These are phyloP conservation scores for Acrodontium crateriforme DNA, from an alignment of 2,329 filamentous ascomycete species.

Conservation along the genomic window DNA sequence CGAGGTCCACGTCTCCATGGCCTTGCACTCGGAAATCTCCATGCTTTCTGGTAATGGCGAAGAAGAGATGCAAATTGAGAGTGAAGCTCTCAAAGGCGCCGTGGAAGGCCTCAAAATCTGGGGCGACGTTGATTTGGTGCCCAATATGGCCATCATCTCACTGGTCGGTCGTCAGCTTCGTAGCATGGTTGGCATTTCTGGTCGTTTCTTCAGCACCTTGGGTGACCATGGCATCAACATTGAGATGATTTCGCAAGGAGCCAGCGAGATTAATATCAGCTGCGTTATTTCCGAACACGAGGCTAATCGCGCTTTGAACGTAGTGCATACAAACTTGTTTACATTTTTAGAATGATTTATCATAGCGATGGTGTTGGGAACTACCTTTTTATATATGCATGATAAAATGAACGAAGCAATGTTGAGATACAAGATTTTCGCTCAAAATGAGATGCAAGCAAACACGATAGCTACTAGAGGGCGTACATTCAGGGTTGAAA, in stretches of 20 bases:
- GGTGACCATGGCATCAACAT: conserved; percentile 93
- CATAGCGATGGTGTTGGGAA: no score
- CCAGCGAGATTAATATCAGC: conserved; percentile 97
- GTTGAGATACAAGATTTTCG: background rate
- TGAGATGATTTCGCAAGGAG: conserved; percentile 98
- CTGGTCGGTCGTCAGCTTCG: conserved; percentile 93
- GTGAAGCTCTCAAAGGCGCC: conserved; percentile 33
- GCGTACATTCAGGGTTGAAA: no score
- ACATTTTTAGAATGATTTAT: conserved; percentile 77
- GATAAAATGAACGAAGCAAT: background rate
- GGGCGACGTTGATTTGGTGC: conserved; percentile 80
- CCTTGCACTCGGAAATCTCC: conserved; percentile 65
- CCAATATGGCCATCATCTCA: conserved; percentile 89
- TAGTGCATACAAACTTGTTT: conserved; percentile 91
- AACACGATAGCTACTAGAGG: no score
- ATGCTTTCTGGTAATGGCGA: conserved; percentile 33
- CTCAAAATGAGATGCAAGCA: no score
- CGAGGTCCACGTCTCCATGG: conserved; percentile 96
- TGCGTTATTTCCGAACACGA: conserved; percentile 90
- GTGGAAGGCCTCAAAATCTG: conserved; percentile 62
- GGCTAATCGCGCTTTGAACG: conserved; percentile 85
- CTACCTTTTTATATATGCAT: no score
- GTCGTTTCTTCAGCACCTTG: conserved; percentile 86
- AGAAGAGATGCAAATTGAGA: conserved; percentile 35
- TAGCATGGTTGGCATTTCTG: conserved; percentile 86